Evolutionary conservation across 208 protist species (phyloP), one percentile per base, ranked within the genome.

Genomic region (Strigomonas culicis): DNA sequence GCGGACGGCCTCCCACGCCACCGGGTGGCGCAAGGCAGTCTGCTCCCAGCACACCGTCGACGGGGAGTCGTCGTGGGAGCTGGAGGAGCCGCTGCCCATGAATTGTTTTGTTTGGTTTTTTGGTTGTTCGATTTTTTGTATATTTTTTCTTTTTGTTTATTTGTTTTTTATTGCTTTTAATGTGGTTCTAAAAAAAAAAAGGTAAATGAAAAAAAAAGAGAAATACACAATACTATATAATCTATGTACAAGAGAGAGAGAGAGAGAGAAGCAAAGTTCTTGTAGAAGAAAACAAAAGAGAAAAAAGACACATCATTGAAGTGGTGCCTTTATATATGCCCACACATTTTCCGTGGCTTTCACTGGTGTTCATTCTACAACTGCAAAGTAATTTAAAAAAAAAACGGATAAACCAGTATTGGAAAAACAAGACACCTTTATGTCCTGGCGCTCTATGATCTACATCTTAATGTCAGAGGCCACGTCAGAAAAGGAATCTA

Each of bases 1-100:
- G 31, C 68, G 55, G 30, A 84, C 72, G 56, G 51, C 50, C 21
- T 78, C 67, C 77, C 79, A 87, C 31, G 74, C 80, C n/a, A 50
- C 59, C 61, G 69, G 77, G 60, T 74, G 74, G 31, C 84, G 63
- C 0, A 63, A 57, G 19, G 70, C 68, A 2, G 74, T 75, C 50
- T 71, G 49, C 24, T 55, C n/a, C 49, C 13, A 19, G 46, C 34
- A 25, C 19, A 34, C 56, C 28, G 53, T 55, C 44, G 46, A 56
- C 25, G 44, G 46, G 61, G 28, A 24, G 28, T 31, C 22, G 52
- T 6, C 27, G 27, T 7, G 28, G 11, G 22, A 13, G 52, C 52
- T 58, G 10, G 52, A 36, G 30, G 52, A 58, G 32, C 10, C 10
- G 32, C 24, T 10, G 30, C 10, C 24, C 24, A 34, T 36, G 6